Evolutionary conservation across 768 basidiomycete genomes (phyloP), one percentile per base, ranked within the genome.

Genomic region (Psilocybe tampanensis): DNA sequence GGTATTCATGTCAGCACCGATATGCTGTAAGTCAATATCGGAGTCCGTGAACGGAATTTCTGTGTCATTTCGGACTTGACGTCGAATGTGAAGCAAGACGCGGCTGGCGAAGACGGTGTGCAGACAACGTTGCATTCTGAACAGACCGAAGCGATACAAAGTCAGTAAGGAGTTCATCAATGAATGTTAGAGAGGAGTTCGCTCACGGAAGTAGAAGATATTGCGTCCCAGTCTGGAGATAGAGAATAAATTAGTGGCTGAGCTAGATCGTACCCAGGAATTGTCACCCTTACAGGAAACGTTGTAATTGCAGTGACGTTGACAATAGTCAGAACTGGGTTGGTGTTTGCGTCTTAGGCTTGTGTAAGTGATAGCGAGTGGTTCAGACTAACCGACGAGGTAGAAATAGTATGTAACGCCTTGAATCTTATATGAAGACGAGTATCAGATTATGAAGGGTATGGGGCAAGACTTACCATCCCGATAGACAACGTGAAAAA

Each of bases 281-380:
- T 39, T 5, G 6, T 13, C 13, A 4, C 15, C n/a, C 36, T 44
- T 23, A 59, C 60, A 15, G 56, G 56, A 48, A 61, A 53, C 7
- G 26, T 32, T 17, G 15, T 58, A 11, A 52, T 48, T 19, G 54
- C 50, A 18, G 47, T 42, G 11, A 61, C 54, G 24, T 61, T 61
- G 3, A 61, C 23, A 24, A 29, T n/a, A 4, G 60, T 52, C 12
- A 61, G 47, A 12, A 50, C 60, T 61, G 32, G 7, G 24, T 52
- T 12, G 23, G 5, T 15, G 42, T 23, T 13, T 22, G 9, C 24
- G 24, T 44, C 8, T 39, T 11, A 13, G 7, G 9, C 33, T 15
- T 22, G n/a, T 22, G 23, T 13, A 9, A 17, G 19, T 17, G 4
- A 39, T 39, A n/a, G 36, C 21, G 21, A 4, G 21, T 5, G 32